A percentile compares a stretch with the other conserved stretches of the same genome.
These are phyloP conservation scores for Chalara sp. DNA, from an alignment of 2,329 filamentous ascomycete genomes.

Conservation along the genomic window DNA sequence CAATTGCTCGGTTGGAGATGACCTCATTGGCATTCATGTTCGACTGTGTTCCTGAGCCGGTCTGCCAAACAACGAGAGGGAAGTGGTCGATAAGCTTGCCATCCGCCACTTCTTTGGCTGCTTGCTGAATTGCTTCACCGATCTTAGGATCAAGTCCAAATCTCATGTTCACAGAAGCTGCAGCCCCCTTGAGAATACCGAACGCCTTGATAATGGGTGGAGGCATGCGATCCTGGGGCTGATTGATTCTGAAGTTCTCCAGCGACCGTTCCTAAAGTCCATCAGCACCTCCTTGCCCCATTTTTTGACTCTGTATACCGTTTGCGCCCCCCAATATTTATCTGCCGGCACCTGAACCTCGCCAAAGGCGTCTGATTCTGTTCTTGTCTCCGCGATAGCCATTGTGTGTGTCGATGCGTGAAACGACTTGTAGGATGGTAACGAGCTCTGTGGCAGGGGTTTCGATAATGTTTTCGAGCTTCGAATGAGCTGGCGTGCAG, in stretches of 20 bases:
- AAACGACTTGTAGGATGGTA: conserved; percentile 15
- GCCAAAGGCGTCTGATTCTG: conserved; percentile 96
- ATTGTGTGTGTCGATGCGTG: conserved; percentile 26
- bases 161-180: conserved; percentile 90
- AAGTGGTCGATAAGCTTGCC: conserved; percentile 96
- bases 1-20: conserved; percentile 97
- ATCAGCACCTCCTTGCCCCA: background rate
- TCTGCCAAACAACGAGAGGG: conserved; percentile 98
- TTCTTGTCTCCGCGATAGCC: conserved; percentile 50
- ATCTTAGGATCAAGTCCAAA: conserved; percentile 90
- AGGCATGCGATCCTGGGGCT: conserved; percentile 98
- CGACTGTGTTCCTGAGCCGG: conserved; percentile 95
- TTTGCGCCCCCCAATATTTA: conserved; percentile 99
- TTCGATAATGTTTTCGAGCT: conserved; percentile 6
- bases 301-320: conserved; percentile 29
- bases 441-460: conserved; percentile 1
- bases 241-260: conserved; percentile 98
- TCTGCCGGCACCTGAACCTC: conserved; percentile 86
- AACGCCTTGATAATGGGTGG: conserved; percentile 87
- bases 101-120: conserved; percentile 85
- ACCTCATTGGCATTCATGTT: conserved; percentile 99
- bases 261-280: conserved; percentile 65
- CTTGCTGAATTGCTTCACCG: conserved; percentile 89
- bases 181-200: conserved; percentile 94
- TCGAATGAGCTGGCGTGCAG: conserved; percentile 2